Conservation (phyloP, 1,139 yeast genomes). For the Maudiozyma humilis region DNA sequence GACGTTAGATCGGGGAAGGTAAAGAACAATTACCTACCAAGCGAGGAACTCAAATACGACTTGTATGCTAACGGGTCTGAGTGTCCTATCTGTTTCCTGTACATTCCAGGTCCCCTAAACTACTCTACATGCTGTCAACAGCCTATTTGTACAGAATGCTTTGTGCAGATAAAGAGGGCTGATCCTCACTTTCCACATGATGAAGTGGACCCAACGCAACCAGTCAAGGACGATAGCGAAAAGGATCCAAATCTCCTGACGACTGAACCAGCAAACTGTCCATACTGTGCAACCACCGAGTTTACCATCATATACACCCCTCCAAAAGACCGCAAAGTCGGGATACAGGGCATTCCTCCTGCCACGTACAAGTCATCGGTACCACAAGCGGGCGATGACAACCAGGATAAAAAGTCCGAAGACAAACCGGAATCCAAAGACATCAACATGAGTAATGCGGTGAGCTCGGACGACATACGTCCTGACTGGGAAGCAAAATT, state of each 20-base stretch:
- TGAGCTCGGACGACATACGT: conserved; percentile 71
- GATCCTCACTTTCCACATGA: conserved; percentile 97
- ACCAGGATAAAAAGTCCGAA: background rate
- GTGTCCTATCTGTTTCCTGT: conserved; percentile 91
- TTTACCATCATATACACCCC: conserved; percentile 79
- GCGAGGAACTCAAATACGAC: conserved; percentile 29
- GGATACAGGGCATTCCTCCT: conserved; percentile 34
- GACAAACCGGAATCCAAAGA: background rate
- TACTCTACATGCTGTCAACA: conserved; percentile 86
- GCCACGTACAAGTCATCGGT: conserved; percentile 7
- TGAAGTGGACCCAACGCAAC: conserved; percentile 34
- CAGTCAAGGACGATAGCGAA: conserved; percentile 30
- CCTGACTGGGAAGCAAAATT: conserved; percentile 89
- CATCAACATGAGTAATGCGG: conserved; percentile 11
- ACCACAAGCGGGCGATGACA: background rate
- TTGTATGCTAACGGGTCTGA: conserved; percentile 37
- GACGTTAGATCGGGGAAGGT: conserved; percentile 10
- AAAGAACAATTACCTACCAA: conserved; percentile 30
- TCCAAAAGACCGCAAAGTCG: conserved; percentile 47
- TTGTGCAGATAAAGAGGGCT: conserved; percentile 85
- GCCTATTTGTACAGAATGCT: conserved; percentile 92
- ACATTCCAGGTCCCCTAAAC: conserved; percentile 72
- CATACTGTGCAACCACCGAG: conserved; percentile 83
- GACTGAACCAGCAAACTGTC: conserved; percentile 85
- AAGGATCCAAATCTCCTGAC: conserved; percentile 55